A percentile compares a stretch with the other conserved stretches of the same genome.
Conservation (phyloP, 768 basidiomycete species). For the Leccinum longicurvipes region DNA sequence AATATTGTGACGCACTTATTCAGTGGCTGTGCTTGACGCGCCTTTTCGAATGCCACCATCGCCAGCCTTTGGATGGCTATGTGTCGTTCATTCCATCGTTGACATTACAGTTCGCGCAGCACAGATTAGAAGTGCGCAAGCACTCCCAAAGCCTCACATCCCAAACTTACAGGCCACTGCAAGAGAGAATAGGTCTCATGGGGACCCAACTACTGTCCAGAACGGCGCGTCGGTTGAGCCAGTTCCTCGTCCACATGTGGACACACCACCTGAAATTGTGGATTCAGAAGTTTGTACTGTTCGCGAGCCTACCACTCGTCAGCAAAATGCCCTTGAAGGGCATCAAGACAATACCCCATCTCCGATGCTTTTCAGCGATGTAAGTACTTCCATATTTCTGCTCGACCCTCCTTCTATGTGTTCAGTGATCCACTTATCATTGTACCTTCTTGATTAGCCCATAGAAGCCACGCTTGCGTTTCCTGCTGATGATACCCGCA, state of each 20-base stretch:
- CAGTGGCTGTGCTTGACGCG: conserved; percentile 13
- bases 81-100: conserved; percentile 56
- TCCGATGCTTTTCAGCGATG: conserved; percentile 1
- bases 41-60: conserved; percentile 57
- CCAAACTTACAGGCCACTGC: neutral
- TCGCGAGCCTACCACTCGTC: neutral
- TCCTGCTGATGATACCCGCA: neutral
- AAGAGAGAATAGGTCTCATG: neutral
- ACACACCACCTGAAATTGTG: neutral
- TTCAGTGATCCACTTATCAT: neutral
- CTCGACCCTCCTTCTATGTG: neutral
- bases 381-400: neutral
- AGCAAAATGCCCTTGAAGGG: no score
- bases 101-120: conserved; percentile 65
- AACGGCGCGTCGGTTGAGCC: neutral
- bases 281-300: neutral
- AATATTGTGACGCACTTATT: neutral
- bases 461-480: neutral
- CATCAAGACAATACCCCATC: neutral
- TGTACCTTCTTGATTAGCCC: conserved; percentile 3
- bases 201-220: neutral
- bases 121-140: conserved; percentile 49
- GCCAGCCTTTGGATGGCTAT: conserved; percentile 68
- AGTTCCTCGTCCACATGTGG: neutral
- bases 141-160: neutral